phyloP scores from a whole-genome alignment of 768 basidiomycete species.

The Boletus reticulatus region DNA sequence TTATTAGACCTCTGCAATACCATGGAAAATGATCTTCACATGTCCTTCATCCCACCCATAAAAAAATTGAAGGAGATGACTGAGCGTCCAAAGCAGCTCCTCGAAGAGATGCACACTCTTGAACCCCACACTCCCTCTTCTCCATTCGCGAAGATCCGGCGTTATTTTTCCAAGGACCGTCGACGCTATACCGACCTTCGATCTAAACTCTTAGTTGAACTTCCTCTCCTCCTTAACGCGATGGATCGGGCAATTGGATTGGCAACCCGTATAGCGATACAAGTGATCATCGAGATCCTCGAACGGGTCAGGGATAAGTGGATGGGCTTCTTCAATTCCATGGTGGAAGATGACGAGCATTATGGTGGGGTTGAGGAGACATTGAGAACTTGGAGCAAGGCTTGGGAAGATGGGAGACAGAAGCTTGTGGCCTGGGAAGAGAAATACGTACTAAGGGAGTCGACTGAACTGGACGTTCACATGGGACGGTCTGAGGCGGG shows the following conservation, averaged over 20 bases:
- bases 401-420: slow-evolving; percentile 44
- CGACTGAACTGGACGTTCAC: no score
- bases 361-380: slow-evolving; percentile 65
- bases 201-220: slow-evolving; percentile 61
- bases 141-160: slow-evolving; percentile 15
- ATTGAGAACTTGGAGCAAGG: slow-evolving; percentile 55
- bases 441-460: background rate
- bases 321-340: slow-evolving; percentile 71
- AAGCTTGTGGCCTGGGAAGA: background rate
- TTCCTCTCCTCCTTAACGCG: slow-evolving; percentile 58
- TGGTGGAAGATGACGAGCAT: slow-evolving; percentile 59
- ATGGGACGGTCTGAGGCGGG: background rate
- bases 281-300: slow-evolving; percentile 43
- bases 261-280: slow-evolving; percentile 46
- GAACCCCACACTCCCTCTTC: slow-evolving; percentile 58
- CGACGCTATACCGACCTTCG: slow-evolving; percentile 67
- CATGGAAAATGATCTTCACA: slow-evolving; percentile 48
- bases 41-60: slow-evolving; percentile 51
- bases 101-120: slow-evolving; percentile 66
- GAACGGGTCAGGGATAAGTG: slow-evolving; percentile 53
- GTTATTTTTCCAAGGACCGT: background rate
- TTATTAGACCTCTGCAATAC: slow-evolving; percentile 36
- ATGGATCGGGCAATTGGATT: slow-evolving; percentile 53
- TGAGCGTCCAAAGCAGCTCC: slow-evolving; percentile 54
- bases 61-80: slow-evolving; percentile 52